These are phyloP conservation scores for Paramecium biaurelia DNA, from an alignment of 73 alveolate species.

Conservation along the genomic window DNA sequence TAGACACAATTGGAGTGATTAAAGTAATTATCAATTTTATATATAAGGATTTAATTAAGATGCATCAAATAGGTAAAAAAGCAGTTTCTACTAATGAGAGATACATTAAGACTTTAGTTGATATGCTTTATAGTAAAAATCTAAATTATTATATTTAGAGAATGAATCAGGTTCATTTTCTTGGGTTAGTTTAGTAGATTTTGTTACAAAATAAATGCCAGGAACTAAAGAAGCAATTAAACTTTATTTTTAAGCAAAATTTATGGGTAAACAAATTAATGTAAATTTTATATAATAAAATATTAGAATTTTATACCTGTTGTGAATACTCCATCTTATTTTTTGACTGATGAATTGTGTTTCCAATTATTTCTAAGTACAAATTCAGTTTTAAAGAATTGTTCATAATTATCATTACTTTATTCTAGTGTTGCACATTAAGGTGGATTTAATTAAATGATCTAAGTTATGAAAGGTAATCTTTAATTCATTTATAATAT, in stretches of 20 bases:
- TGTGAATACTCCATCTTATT: not conserved
- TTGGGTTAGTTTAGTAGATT: not conserved
- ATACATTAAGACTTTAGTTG: not conserved
- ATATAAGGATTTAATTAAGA: not conserved
- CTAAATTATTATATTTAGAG: not conserved
- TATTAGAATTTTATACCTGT: not conserved
- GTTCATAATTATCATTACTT: not conserved
- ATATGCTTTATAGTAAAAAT: slow-evolving; percentile 1
- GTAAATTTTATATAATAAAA: not conserved
- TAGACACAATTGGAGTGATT: slow-evolving; percentile 5
- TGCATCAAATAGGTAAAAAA: not conserved
- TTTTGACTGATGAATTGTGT: slow-evolving; percentile 16
- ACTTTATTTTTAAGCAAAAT: not conserved
- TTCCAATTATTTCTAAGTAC: not conserved
- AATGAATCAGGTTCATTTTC: slow-evolving; percentile 3
- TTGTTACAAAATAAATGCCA: not conserved
- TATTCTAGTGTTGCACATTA: not conserved
- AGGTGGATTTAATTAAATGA: slow-evolving; percentile 9
- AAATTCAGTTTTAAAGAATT: slow-evolving; percentile 5
- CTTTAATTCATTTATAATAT: not conserved
- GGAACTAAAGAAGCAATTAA: not conserved
- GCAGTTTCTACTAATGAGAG: not conserved
- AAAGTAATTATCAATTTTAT: not conserved
- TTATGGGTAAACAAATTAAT: not conserved
- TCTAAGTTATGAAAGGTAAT: not conserved